A percentile compares a stretch with the other conserved stretches of the same genome.
Conservation (phyloP, 306 rosid species). For the Medicago lupulina region DNA sequence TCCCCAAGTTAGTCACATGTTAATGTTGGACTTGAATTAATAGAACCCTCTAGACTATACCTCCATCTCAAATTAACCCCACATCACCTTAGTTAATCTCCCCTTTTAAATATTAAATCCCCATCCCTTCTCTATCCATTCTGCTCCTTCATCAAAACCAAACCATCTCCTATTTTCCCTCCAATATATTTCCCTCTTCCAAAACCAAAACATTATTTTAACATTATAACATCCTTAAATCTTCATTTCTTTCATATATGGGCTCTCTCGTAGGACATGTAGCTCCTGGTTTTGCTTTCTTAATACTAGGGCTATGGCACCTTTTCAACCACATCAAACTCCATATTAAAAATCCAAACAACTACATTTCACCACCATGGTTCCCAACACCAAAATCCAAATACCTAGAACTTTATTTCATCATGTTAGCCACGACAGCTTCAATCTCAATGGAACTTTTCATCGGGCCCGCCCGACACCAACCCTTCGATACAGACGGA, state of each 20-base stretch:
- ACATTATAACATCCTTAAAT: slow-evolving; percentile 2
- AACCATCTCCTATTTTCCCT: neutral
- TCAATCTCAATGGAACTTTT: slow-evolving; percentile 85
- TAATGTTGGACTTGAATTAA: slow-evolving; percentile 11
- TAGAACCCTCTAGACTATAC: slow-evolving; percentile 6
- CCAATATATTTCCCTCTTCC: neutral
- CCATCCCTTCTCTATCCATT: neutral
- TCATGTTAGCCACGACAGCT: slow-evolving; percentile 53
- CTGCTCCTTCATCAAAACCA: too few relatives aligned
- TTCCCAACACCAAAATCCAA: slow-evolving; percentile 61
- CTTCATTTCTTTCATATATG: slow-evolving; percentile 43
- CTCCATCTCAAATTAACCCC: neutral
- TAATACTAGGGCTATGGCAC: slow-evolving; percentile 83
- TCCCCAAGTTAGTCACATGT: neutral
- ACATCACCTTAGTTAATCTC: neutral
- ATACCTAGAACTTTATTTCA: slow-evolving; percentile 65
- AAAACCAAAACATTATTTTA: neutral
- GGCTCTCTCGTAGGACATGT: slow-evolving; percentile 84
- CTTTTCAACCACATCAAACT: slow-evolving; percentile 81
- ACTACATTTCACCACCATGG: slow-evolving; percentile 66
- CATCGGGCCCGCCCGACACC: slow-evolving; percentile 70
- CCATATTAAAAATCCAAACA: slow-evolving; percentile 47
- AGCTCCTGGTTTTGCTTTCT: slow-evolving; percentile 79
- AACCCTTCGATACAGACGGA: slow-evolving; percentile 70
- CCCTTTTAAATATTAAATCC: neutral